Evolutionary conservation across 1,139 yeast species (phyloP).

Genomic region (Kurtzmaniella natalensis): DNA sequence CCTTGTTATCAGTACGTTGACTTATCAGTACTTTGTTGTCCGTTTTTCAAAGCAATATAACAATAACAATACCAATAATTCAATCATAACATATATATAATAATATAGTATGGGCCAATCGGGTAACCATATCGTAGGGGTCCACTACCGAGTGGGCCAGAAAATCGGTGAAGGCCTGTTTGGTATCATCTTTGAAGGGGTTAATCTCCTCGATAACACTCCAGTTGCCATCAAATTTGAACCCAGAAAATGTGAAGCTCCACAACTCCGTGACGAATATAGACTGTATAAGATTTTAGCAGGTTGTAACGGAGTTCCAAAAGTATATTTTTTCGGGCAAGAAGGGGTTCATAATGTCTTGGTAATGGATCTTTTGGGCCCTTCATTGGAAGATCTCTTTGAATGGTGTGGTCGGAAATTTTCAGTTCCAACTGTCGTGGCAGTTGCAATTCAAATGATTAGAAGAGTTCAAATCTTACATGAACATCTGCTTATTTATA

Average conservation of each 20-base stretch:
- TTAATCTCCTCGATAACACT: slow-evolving; percentile 66
- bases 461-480: slow-evolving; percentile 82
- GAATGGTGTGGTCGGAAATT: slow-evolving; percentile 98
- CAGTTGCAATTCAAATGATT: slow-evolving; percentile 91
- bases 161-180: slow-evolving; percentile 85
- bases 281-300: slow-evolving; percentile 85
- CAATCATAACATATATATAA: no score
- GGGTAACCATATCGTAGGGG: slow-evolving; percentile 43
- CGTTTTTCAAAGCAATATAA: no score
- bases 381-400: slow-evolving; percentile 90
- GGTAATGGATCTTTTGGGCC: slow-evolving; percentile 91
- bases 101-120: slow-evolving; percentile 3
- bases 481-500: slow-evolving; percentile 82
- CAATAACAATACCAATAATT: no score
- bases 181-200: slow-evolving; percentile 79
- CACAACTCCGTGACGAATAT: slow-evolving; percentile 93
- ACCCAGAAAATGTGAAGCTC: slow-evolving; percentile 95
- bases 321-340: slow-evolving; percentile 94
- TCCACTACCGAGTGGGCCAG: slow-evolving; percentile 76
- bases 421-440: slow-evolving; percentile 81
- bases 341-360: slow-evolving; percentile 94
- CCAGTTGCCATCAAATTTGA: slow-evolving; percentile 79
- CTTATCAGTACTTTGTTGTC: no score
- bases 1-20: no score
- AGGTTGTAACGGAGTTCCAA: slow-evolving; percentile 82